Evolutionary conservation across 1,284 basidiomycete species (phyloP).

Genomic region (Papiliotrema terrestris): DNA sequence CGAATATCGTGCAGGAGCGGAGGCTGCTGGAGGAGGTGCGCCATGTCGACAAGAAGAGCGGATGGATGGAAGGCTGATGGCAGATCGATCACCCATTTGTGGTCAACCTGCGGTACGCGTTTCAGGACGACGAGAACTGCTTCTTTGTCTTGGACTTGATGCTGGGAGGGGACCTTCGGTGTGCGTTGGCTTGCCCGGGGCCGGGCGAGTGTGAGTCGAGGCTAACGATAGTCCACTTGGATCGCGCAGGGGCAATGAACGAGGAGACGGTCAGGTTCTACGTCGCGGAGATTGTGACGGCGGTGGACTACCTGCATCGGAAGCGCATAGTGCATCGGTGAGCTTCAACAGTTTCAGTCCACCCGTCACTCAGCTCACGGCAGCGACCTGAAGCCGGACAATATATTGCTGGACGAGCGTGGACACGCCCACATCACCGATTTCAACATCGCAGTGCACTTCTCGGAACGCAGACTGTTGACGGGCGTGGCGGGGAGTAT

Average conservation of each 20-base stretch:
- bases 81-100: constrained; percentile 93
- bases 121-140: constrained; percentile 96
- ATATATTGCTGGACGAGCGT: constrained; percentile 84
- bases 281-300: constrained; percentile 81
- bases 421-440: constrained; percentile 97
- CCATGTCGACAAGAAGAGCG: background rate
- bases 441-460: constrained; percentile 98
- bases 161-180: constrained; percentile 91
- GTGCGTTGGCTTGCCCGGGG: constrained; percentile 53
- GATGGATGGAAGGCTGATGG: background rate
- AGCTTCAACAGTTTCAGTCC: constrained; percentile 24
- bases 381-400: constrained; percentile 95
- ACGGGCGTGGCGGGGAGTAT: constrained; percentile 93
- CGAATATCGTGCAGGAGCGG: constrained; percentile 94
- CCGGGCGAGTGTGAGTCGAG: background rate
- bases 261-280: constrained; percentile 85
- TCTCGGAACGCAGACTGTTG: constrained; percentile 72
- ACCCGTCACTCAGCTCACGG: background rate
- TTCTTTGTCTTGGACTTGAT: constrained; percentile 97
- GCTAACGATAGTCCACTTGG: constrained; percentile 69
- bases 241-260: constrained; percentile 69
- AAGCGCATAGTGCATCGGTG: constrained; percentile 92
- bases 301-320: constrained; percentile 81
- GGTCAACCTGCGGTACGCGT: constrained; percentile 92
- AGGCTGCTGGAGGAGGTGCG: constrained; percentile 83